Base-by-base conservation (phyloP, 257 asterid species). In the Nicotiana paniculata region DNA sequence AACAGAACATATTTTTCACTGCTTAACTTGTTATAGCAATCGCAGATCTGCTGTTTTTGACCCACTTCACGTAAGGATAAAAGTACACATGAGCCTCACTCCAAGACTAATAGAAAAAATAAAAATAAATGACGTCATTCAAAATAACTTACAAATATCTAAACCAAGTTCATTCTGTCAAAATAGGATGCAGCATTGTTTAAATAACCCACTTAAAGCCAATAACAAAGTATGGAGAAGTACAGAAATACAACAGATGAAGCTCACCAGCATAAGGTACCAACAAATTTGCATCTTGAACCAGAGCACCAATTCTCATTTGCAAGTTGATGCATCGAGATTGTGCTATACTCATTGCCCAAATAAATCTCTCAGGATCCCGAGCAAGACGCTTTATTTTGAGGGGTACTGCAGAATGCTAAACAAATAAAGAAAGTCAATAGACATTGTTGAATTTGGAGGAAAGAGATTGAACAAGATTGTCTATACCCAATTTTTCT, bases 221-320 rank as follows among this genome's bases (percentile, higher is more conserved):
- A 15, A 5, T 46, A 0, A 26, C 15, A 62, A 24, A 51, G 53
- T 28, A n/a, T 55, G 66, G 69, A 86, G 35, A 58, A 58, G 51
- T 21, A 39, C 1, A 79, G 51, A 83, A 26, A 51, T 39, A 26
- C 67, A 67, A 30, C 11, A 46, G 67, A 77, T 83, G 82, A 87
- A 84, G 87, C 98, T 86, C 86, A 96, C 99, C 99, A 70, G 99
- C 99, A 91, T 94, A 96, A 83, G 99, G 99, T 80, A 96, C 83
- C 65, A 94, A 90, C 99, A 96, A 88, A 89, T 93, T 90, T 84
- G 97, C 62, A 87, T 96, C 96, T 85, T 96, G 97, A 86, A 88
- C 88, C 83, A 94, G 91, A 81, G 99, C 92, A 70, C 99, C 99
- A 17, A 96, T 88, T 88, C 97, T 93, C 48, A 91, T 89, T 88